Evolutionary conservation across 257 asterid species (phyloP).

Genomic region (Solanum chiquidenum): DNA sequence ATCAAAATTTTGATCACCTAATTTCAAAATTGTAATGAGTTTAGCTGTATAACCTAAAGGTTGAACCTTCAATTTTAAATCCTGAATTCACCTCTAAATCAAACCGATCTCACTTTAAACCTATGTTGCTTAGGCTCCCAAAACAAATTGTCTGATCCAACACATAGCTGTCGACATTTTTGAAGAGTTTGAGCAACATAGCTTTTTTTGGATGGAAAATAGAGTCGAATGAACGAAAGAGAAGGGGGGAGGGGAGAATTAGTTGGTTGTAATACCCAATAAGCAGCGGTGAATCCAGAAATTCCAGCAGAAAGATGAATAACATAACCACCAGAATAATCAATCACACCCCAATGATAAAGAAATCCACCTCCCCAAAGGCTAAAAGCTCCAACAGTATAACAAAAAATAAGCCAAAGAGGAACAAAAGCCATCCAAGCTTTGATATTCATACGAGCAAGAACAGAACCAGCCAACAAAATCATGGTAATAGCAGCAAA

Average conservation of each 20-base stretch:
- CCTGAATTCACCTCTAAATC: background rate
- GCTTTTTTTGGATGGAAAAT: background rate
- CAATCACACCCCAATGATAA: constrained; percentile 90
- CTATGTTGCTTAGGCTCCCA: too few species aligned
- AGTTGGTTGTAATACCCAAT: constrained; percentile 44
- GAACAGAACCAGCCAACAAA: constrained; percentile 68
- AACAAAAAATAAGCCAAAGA: constrained; percentile 71
- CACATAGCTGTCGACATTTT: background rate
- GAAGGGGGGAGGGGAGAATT: background rate
- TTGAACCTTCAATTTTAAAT: background rate
- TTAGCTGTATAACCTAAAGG: background rate
- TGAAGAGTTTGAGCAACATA: background rate
- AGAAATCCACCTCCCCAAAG: constrained; percentile 95
- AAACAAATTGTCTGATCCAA: background rate
- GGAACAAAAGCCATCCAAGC: constrained; percentile 99
- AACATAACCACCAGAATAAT: constrained; percentile 88
- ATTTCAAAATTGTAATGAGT: background rate
- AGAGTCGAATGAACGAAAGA: background rate
- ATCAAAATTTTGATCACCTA: background rate
- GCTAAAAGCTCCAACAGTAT: constrained; percentile 75
- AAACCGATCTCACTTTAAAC: background rate
- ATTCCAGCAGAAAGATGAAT: constrained; percentile 84
- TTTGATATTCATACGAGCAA: constrained; percentile 78
- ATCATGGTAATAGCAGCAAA: constrained; percentile 79
- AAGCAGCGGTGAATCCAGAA: constrained; percentile 91